Evolutionary conservation across 192 early-diverging fungal genomes (phyloP), one percentile per base, ranked within the genome.

Genomic region (Podila horticola): DNA sequence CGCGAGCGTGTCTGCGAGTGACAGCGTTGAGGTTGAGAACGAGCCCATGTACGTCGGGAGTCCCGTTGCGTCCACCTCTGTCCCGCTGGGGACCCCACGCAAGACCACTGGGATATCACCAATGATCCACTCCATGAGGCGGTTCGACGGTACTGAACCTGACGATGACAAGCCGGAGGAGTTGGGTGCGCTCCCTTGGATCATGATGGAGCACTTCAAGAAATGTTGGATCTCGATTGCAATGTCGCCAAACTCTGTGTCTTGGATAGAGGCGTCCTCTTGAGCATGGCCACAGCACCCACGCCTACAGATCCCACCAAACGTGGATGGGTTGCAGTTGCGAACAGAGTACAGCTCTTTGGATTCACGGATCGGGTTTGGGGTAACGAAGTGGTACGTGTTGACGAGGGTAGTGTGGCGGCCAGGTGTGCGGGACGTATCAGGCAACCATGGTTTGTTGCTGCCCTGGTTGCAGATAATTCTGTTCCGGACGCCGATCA

Each of bases 161-260:
- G 52, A n/a, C 1, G 51, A 55, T 9, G 22, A 26, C 8, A 22
- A n/a, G 1, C 17, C 52, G 8, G 52, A 55, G 17, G 52, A 24
- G 17, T n/a, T 24, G 11, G 52, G 24, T 5, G 58, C 5, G 20
- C 20, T 0, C 15, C 58, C 64, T 33, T 30, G 33, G 51, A 66
- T 5, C 17, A 22, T 3, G 26, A 66, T 20, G 28, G 13, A 31
- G 30, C 57, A 74, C 28, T 58, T 58, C 28, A 74, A n/a, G 31
- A 74, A 74, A 45, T 74, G 73, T 28, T 74, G 72, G 17, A 74
- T 74, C 57, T 74, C 73, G 33, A 74, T 74, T n/a, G 67, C 66
- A 26, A 67, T 74, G 0, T 8, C 28, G 15, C 58, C 58, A 34
- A 45, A 58, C 66, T 66, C 64, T 6, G 24, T 2, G 24, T 72